These are phyloP conservation scores for Cryptococcus sp. DNA, from an alignment of 1,284 basidiomycete species.

Conservation along the genomic window DNA sequence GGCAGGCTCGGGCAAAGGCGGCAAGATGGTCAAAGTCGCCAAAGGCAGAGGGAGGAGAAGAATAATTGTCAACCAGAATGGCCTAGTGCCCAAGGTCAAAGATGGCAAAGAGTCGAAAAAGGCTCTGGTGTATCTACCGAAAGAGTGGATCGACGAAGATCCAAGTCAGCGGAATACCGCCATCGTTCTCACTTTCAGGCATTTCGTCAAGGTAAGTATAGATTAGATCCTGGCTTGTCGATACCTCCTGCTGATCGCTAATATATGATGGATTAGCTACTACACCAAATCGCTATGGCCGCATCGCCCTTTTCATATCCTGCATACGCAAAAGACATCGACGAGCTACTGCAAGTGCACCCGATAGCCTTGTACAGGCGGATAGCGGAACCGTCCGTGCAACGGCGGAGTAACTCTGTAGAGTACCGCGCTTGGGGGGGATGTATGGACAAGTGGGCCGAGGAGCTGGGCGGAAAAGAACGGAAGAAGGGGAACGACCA, in stretches of 20 bases:
- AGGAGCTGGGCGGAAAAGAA: constrained; percentile 51
- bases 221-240: background rate
- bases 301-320: constrained; percentile 51
- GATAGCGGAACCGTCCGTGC: constrained; percentile 45
- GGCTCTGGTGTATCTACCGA: constrained; percentile 40
- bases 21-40: constrained; percentile 33
- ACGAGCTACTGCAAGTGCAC: constrained; percentile 46
- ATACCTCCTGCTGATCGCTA: background rate
- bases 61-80: constrained; percentile 22
- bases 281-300: constrained; percentile 47
- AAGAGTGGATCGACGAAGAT: constrained; percentile 48
- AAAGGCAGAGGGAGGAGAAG: constrained; percentile 32
- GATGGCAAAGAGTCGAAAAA: constrained; percentile 23
- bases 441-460: constrained; percentile 54
- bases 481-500: constrained; percentile 52
- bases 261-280: constrained; percentile 30
- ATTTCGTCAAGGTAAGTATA: constrained; percentile 51
- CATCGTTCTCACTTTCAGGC: constrained; percentile 51
- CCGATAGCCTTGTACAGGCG: constrained; percentile 52
- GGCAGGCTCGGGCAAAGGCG: constrained; percentile 17
- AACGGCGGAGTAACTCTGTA: constrained; percentile 17
- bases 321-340: constrained; percentile 45
- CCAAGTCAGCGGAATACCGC: constrained; percentile 50
- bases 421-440: constrained; percentile 44
- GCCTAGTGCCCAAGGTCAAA: constrained; percentile 18